Evolutionary conservation across 140 eudicot genomes (phyloP).

Genomic region (Cichorium intybus): DNA sequence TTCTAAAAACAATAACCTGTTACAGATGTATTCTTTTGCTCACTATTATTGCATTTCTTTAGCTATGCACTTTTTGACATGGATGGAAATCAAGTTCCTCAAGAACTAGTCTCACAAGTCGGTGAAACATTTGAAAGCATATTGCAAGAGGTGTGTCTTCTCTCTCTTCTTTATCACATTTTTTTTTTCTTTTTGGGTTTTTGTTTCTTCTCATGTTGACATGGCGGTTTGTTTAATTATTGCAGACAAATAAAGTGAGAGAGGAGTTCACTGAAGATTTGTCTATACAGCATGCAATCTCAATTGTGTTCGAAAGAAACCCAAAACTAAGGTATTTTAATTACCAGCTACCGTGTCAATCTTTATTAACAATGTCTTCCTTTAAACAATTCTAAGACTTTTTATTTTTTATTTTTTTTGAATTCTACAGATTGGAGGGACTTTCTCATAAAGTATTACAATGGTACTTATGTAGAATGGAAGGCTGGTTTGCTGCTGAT

Average conservation of each 20-base stretch:
- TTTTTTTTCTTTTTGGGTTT: background rate
- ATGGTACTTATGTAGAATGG: conserved; percentile 99
- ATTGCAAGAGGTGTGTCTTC: conserved; percentile 68
- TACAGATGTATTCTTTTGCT: background rate
- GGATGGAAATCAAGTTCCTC: conserved; percentile 91
- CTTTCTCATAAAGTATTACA: conserved; percentile 88
- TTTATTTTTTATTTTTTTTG: background rate
- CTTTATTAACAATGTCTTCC: background rate
- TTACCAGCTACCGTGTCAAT: background rate
- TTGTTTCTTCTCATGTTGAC: background rate
- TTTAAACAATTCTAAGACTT: background rate
- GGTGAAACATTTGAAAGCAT: conserved; percentile 78
- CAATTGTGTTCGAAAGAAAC: conserved; percentile 80
- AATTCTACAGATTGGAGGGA: conserved; percentile 65
- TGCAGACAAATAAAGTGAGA: conserved; percentile 73
- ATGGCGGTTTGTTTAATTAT: background rate
- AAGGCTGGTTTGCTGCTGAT: conserved; percentile 99
- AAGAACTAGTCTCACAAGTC: conserved; percentile 72
- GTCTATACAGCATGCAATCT: conserved; percentile 64
- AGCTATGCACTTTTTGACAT: conserved; percentile 87
- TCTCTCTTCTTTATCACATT: background rate
- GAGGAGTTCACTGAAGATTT: conserved; percentile 66
- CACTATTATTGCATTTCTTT: conserved; percentile 19
- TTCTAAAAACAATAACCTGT: too few relatives aligned
- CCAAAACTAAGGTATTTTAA: conserved; percentile 75